A percentile compares a stretch with the other conserved stretches of the same genome.
Conservation (phyloP, 1,284 basidiomycete genomes). For the Sphaerobolus stellatus region DNA sequence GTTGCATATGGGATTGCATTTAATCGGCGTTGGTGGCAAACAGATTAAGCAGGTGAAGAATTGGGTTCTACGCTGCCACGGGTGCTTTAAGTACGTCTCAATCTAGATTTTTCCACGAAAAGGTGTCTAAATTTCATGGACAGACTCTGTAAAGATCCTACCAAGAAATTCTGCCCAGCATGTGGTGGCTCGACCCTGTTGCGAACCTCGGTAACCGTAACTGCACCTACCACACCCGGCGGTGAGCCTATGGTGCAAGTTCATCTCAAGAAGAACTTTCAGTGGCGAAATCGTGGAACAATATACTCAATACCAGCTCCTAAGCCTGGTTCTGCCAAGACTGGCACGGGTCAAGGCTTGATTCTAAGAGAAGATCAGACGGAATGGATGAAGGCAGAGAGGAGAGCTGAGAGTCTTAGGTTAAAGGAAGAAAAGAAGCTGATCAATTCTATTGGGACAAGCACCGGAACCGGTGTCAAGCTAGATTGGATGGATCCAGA, state of each 20-base stretch:
- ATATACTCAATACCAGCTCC: slow-evolving; percentile 93
- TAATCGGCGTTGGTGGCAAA: slow-evolving; percentile 92
- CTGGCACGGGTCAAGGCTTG: slow-evolving; percentile 74
- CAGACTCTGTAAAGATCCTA: slow-evolving; percentile 79
- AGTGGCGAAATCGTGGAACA: slow-evolving; percentile 90
- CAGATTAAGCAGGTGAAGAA: slow-evolving; percentile 90
- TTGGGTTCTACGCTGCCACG: slow-evolving; percentile 96
- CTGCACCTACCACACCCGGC: slow-evolving; percentile 51
- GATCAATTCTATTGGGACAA: slow-evolving; percentile 52
- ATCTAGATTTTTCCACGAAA: too few relatives aligned
- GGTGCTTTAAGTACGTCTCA: slow-evolving; percentile 93
- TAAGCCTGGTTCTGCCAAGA: slow-evolving; percentile 86
- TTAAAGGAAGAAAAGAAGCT: slow-evolving; percentile 78
- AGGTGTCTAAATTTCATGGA: slow-evolving; percentile 4
- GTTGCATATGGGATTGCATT: slow-evolving; percentile 89
- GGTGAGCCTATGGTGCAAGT: slow-evolving; percentile 71
- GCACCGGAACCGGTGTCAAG: slow-evolving; percentile 45
- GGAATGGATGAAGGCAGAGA: slow-evolving; percentile 82
- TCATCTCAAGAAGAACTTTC: slow-evolving; percentile 93
- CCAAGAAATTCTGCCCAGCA: slow-evolving; percentile 96
- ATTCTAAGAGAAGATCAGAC: slow-evolving; percentile 89
- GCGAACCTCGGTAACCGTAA: slow-evolving; percentile 87
- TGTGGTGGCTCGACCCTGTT: slow-evolving; percentile 94
- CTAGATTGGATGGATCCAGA: slow-evolving; percentile 94
- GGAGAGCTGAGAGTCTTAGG: slow-evolving; percentile 67